These are phyloP conservation scores for Mucor saturninus DNA, from an alignment of 371 early-diverging fungal species.

Conservation along the genomic window DNA sequence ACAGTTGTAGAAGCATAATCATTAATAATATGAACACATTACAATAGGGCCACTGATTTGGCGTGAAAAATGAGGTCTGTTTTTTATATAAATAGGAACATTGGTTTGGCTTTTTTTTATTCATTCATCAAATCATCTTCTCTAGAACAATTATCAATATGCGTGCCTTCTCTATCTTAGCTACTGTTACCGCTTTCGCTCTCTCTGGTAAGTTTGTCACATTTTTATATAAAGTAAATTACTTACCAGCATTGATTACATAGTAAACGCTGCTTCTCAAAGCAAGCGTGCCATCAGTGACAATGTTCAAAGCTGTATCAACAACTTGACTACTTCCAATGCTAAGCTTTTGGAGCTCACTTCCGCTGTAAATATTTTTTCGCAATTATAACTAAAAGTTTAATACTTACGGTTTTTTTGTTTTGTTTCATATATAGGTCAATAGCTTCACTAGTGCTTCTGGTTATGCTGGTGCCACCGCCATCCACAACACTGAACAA, in stretches of 20 bases:
- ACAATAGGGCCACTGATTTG: too few species aligned
- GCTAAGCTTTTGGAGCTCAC: conserved; percentile 12
- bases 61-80: too few species aligned
- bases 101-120: too few species aligned
- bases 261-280: conserved; percentile 29
- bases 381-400: not conserved
- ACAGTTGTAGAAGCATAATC: too few species aligned
- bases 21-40: too few species aligned
- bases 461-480: conserved; percentile 23
- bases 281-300: conserved; percentile 1
- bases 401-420: not conserved
- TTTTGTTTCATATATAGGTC: conserved; percentile 11
- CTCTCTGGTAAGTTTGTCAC: conserved; percentile 23
- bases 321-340: conserved; percentile 14
- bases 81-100: too few species aligned
- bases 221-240: not conserved
- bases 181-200: conserved; percentile 20
- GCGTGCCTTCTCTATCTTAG: too few species aligned
- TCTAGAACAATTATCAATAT: too few species aligned
- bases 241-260: not conserved
- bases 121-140: too few species aligned
- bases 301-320: conserved; percentile 24
- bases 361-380: conserved; percentile 15
- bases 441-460: conserved; percentile 16
- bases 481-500: conserved; percentile 16